Base-by-base conservation (phyloP, 805 yeast species). In the Wickerhamiella alocasiicola region DNA sequence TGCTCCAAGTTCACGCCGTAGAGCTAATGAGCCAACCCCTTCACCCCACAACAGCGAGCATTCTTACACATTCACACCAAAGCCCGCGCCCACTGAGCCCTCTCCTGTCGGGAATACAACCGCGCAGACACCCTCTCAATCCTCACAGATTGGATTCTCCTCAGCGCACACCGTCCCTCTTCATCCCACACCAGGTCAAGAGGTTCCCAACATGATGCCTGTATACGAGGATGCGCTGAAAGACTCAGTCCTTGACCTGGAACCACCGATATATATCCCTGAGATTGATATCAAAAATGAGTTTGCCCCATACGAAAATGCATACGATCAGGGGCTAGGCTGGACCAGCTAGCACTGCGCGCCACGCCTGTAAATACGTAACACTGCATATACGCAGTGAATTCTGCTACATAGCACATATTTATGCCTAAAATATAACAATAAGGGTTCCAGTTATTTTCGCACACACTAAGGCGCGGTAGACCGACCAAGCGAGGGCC, bases 231-330 rank as follows among this genome's bases (percentile, higher is more conserved):
- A 36, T 19, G 33, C 31, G 31, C 28, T 36, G 18, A 34, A 36
- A 13, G 40, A 34, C 9, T 18, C 26, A 9, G n/a, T 36, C 19
- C 32, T 36, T 9, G 44, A 36, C 29, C 16, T 41, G 20, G 44
- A 41, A 28, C 39, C 43, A 12, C 37, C 33, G 12, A 26, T 26
- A 2, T 33, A 33, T 26, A 17, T 39, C 17, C 42, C 42, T 9
- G 32, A 39, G 11, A 11, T 37, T 15, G 32, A 39, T 12, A 11
- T 37, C 21, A 37, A 37, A 24, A 11, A 13, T 6, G 41, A 37
- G 18, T 9, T 18, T 9, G 30, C 19, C 9, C 18, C 18, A 6
- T 12, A 20, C 17, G 35, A 18, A 4, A 23, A 11, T 11, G 36
- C 6, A 6, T 32, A 32, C 19, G 36, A 32, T n/a, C 19, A n/a